phyloP scores from a whole-genome alignment of 108 stramenopile genomes.

The Bacterosira constricta region DNA sequence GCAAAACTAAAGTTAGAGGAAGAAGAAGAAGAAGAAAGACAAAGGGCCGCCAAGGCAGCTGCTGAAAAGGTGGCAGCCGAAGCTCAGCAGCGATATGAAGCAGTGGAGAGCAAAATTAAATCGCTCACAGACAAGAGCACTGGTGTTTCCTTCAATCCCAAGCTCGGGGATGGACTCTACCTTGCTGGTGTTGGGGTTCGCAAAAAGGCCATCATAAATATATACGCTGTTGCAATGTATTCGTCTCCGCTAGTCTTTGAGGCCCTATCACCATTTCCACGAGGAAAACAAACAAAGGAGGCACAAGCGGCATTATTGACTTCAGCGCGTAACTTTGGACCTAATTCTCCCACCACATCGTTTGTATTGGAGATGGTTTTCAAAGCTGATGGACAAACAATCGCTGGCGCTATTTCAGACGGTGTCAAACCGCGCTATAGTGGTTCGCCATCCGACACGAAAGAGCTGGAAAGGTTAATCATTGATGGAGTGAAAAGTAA shows the following conservation, averaged over 20 bases:
- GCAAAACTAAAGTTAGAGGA: conserved; percentile 1
- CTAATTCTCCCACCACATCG: conserved; percentile 14
- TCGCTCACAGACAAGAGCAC: conserved; percentile 13
- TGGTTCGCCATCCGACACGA: conserved; percentile 11
- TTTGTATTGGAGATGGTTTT: conserved; percentile 37
- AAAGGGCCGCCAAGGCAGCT: neutral
- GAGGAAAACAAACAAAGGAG: conserved; percentile 27
- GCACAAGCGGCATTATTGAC: conserved; percentile 13
- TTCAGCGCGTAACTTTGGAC: conserved; percentile 24
- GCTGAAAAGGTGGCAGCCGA: neutral
- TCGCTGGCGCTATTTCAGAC: conserved; percentile 35
- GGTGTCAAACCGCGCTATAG: conserved; percentile 32
- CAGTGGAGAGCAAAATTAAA: conserved; percentile 12
- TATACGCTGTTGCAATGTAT: conserved; percentile 39
- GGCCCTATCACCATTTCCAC: conserved; percentile 8
- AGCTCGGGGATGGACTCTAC: conserved; percentile 31
- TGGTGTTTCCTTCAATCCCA: conserved; percentile 17
- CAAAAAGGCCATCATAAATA: conserved; percentile 35
- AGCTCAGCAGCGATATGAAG: conserved; percentile 10
- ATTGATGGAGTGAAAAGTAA: conserved; percentile 30
- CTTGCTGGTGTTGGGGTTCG: conserved; percentile 35
- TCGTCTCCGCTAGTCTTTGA: conserved; percentile 13
- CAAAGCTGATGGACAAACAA: conserved; percentile 31
- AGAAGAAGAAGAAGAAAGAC: conserved; percentile 4
- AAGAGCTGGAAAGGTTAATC: conserved; percentile 24